A percentile compares a stretch with the other conserved stretches of the same genome.
Conservation (phyloP, 139 green algal genomes). For the Picochlorum costavermella region DNA sequence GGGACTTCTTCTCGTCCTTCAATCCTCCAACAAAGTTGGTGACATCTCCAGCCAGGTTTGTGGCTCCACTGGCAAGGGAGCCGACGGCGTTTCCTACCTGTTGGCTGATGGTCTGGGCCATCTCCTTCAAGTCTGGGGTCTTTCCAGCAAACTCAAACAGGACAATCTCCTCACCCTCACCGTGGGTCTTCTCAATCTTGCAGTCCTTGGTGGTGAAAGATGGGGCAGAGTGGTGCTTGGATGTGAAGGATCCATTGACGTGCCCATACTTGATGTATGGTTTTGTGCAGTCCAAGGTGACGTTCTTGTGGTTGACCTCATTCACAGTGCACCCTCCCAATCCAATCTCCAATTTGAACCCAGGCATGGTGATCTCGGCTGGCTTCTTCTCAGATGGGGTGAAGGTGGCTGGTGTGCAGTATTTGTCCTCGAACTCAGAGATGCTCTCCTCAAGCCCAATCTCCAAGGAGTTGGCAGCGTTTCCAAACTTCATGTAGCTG, state of each 20-base stretch:
- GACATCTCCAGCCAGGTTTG: background rate
- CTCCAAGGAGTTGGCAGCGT: background rate
- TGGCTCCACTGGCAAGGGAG: background rate
- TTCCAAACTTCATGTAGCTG: background rate
- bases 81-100: background rate
- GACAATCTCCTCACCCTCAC: slow-evolving; percentile 18
- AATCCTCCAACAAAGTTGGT: background rate
- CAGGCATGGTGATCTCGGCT: background rate
- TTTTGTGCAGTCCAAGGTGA: slow-evolving; percentile 11
- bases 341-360: slow-evolving; percentile 14
- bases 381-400: slow-evolving; percentile 5
- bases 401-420: slow-evolving; percentile 7
- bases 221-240: slow-evolving; percentile 13
- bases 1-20: background rate
- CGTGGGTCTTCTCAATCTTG: slow-evolving; percentile 26
- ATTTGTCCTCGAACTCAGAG: background rate
- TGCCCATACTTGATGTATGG: slow-evolving; percentile 13
- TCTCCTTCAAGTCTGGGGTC: slow-evolving; percentile 4
- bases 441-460: background rate
- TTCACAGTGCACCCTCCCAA: slow-evolving; percentile 23
- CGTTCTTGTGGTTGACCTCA: background rate
- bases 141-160: slow-evolving; percentile 30
- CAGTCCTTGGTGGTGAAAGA: slow-evolving; percentile 19
- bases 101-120: slow-evolving; percentile 6
- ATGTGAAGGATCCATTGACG: slow-evolving; percentile 13